Base-by-base conservation (phyloP, 1,139 yeast genomes). In the Geotrichum carabidarum region DNA sequence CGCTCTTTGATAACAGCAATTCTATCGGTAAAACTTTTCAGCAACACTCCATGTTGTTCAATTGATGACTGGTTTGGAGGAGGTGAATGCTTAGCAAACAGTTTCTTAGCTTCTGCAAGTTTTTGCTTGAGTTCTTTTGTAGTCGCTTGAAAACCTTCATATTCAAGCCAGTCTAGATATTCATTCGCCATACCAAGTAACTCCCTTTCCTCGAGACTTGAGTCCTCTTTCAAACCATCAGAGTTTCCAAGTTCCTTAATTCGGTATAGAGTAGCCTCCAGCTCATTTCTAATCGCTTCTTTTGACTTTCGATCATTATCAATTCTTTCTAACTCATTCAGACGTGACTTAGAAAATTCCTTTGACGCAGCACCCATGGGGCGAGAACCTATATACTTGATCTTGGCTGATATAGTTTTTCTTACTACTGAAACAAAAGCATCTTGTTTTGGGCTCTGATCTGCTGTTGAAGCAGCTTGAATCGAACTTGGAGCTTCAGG, bases 141-240 rank as follows among this genome's bases (percentile, higher is more conserved):
- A 0, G 75, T 60, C 1, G 88, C 79, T 34, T 73, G 74, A 55
- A 82, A 86, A 53, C 88, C 79, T 22, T 84, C 91, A 61, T 79
- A 82, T 54, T 88, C 95, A 40, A 89, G 73, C 96, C 96, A 88
- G 59, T 86, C 94, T 51, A 54, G 31, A 3, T 45, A 48, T 8
- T 48, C 52, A 22, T 17, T 44, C 2, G 38, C 43, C 17, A 36
- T 36, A 31, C 44, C 44, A 11, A 46, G 14, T 15, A 44, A 17
- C 12, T 46, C 54, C 8, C 38, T 27, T 9, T 46, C 41, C 14
- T 52, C 53, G 7, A 18, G 30, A 31, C 11, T 41, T 14, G 14
- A 11, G 9, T 43, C 53, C 9, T 36, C 51, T 22, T 22, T 3
- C 38, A 27, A 2, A 3, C 18, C 37, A 34, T 31, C 32, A 5